Base-by-base conservation (phyloP, 225 moss, liverwort and hornwort species). In the Climacium dendroides region DNA sequence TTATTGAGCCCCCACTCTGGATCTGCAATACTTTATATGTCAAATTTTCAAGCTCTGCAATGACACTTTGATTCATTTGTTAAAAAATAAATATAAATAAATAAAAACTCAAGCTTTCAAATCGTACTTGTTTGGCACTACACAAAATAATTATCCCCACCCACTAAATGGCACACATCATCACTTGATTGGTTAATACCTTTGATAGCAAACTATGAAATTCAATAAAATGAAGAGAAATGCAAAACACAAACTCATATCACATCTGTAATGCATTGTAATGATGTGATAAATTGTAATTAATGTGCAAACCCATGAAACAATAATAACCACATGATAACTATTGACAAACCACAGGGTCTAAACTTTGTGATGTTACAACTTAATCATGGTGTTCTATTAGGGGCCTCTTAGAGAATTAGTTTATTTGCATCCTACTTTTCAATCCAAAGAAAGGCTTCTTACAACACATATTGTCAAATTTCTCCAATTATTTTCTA, bases 351-450 rank as follows among this genome's bases (percentile, higher is more conserved):
- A n/a, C n/a, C n/a, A n/a, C n/a, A n/a, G n/a, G n/a, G n/a, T n/a
- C n/a, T n/a, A n/a, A n/a, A n/a, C n/a, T n/a, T n/a, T n/a, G n/a
- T n/a, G n/a, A n/a, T n/a, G n/a, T n/a, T n/a, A 69, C 6, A 37
- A 24, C 1, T 2, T 4, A 25, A n/a, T n/a, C 2, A 25, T n/a
- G 25, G 25, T 7, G 26, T 0, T 10, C 4, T 37, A 16, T 8
- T 0, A 26, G 0, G 15, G 54, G 1, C 1, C 1, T n/a, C 2
- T 0, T 6, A 4, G 1, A n/a, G 3, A 37, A 2, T 0, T 11
- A 11, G 28, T 37, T 57, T 57, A 57, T 78, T 57, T 26, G 37
- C 37, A 78, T 37, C 17, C 0, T 17, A 4, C 3, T 77, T 17
- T 2, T 4, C 1, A 11, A 0, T 57, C 10, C 10, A 11, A 7